These are phyloP conservation scores for Trypanosoma platydactyli DNA, from an alignment of 208 protist genomes.

Conservation along the genomic window DNA sequence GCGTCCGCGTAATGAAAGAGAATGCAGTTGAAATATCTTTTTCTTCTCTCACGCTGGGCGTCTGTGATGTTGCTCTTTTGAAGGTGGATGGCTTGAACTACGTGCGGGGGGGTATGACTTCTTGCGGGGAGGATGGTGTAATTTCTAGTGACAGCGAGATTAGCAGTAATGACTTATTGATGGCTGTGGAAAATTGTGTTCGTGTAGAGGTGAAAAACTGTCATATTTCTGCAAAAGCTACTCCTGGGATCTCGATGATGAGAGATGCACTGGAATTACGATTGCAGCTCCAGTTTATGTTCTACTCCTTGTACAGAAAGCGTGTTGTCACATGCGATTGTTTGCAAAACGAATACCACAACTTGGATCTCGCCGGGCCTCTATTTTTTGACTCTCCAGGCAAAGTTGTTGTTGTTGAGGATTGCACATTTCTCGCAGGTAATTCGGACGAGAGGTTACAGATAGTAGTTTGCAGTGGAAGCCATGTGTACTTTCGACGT, in stretches of 20 bases:
- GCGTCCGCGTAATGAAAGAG: neutral
- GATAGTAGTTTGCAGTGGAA: slow-evolving; percentile 39
- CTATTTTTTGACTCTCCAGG: slow-evolving; percentile 44
- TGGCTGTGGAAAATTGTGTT: neutral
- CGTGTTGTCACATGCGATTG: slow-evolving; percentile 25
- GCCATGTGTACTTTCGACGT: slow-evolving; percentile 48
- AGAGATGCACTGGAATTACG: slow-evolving; percentile 2
- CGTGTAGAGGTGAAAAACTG: slow-evolving; percentile 15
- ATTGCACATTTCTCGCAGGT: slow-evolving; percentile 41
- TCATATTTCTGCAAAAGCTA: slow-evolving; percentile 26
- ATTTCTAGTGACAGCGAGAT: slow-evolving; percentile 17
- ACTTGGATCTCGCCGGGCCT: slow-evolving; percentile 43
- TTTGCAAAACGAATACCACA: slow-evolving; percentile 19
- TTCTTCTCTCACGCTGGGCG: slow-evolving; percentile 6
- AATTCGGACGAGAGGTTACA: neutral
- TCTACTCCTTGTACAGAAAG: slow-evolving; percentile 25
- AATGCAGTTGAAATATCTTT: neutral
- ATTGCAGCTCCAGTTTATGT: slow-evolving; percentile 1
- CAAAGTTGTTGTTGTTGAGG: slow-evolving; percentile 46
- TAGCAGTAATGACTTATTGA: slow-evolving; percentile 9
- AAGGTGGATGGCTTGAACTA: slow-evolving; percentile 13
- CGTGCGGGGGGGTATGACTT: neutral
- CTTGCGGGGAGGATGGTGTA: neutral
- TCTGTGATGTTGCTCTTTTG: neutral
- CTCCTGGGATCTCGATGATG: slow-evolving; percentile 1